Percentiles rank a stretch among this genome's conserved stretches.
These are phyloP conservation scores for Penicillium sp. DNA, from an alignment of 2,329 filamentous ascomycete species.

Conservation along the genomic window DNA sequence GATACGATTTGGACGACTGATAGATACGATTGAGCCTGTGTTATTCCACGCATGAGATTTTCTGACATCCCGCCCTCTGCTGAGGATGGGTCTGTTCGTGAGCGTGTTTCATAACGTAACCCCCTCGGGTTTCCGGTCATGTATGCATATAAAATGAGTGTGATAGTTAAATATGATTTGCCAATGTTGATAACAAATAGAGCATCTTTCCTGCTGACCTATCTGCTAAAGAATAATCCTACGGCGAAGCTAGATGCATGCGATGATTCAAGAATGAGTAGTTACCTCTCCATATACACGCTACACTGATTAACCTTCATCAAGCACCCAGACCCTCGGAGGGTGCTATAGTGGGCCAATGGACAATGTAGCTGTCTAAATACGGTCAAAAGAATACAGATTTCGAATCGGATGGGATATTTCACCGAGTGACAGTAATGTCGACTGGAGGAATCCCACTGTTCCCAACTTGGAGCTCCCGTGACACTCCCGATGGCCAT, in stretches of 20 bases:
- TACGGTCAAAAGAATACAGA: no score
- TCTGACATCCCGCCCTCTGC: constrained; percentile 1
- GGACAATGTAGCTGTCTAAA: no score
- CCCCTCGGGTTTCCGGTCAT: constrained; percentile 18
- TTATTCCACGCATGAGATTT: constrained; percentile 1
- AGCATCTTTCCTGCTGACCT: no score
- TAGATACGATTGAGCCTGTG: constrained; percentile 15
- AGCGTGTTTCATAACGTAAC: constrained; percentile 8
- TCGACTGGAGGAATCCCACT: no score
- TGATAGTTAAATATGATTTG: constrained; percentile 12
- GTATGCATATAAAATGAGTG: constrained; percentile 34
- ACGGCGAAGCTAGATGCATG: no score
- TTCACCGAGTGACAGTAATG: no score
- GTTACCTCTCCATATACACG: no score
- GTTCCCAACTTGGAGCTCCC: background rate
- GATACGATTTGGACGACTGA: constrained; percentile 24
- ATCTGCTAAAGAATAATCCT: no score
- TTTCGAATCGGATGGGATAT: no score
- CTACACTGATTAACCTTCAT: background rate
- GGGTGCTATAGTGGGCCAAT: no score
- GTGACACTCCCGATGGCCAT: background rate
- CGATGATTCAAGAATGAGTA: no score
- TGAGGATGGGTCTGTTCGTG: constrained; percentile 7
- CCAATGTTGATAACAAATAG: no score
- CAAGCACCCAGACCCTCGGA: background rate